Percentiles rank a stretch among this genome's conserved stretches.
These are phyloP conservation scores for Spizellomyces punctatus DNA, from an alignment of 192 early-diverging fungal species.

Conservation along the genomic window DNA sequence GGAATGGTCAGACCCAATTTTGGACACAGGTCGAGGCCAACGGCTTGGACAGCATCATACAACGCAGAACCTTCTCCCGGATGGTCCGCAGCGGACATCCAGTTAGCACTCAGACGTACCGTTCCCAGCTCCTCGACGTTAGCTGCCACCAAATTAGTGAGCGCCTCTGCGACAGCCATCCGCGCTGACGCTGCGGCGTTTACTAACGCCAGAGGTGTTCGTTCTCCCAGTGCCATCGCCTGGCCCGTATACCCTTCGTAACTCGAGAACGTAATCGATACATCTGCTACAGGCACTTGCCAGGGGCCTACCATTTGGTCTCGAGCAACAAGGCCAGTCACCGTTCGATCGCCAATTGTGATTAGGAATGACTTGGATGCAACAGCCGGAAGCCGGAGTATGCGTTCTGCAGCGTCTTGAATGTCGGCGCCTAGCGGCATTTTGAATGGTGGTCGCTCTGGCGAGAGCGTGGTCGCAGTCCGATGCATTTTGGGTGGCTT, in stretches of 20 bases:
- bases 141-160: conserved; percentile 92
- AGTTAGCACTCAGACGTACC: conserved; percentile 92
- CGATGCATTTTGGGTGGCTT: conserved; percentile 97
- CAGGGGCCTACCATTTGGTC: conserved; percentile 99
- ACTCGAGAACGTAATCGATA: conserved; percentile 84
- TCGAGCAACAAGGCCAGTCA: conserved; percentile 92
- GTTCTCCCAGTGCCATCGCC: conserved; percentile 99
- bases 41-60: conserved; percentile 90
- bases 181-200: conserved; percentile 87
- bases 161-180: conserved; percentile 94
- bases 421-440: conserved; percentile 44
- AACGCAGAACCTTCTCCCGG: conserved; percentile 90
- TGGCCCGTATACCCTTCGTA: conserved; percentile 81
- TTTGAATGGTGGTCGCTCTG: conserved; percentile 57
- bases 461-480: conserved; percentile 55
- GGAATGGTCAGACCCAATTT: conserved; percentile 91
- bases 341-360: conserved; percentile 96
- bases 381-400: conserved; percentile 85
- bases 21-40: conserved; percentile 93
- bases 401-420: conserved; percentile 68
- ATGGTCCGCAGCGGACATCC: conserved; percentile 95
- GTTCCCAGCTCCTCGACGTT: conserved; percentile 71
- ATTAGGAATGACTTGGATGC: conserved; percentile 95
- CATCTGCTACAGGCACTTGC: conserved; percentile 98
- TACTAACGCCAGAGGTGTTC: conserved; percentile 83